These are phyloP conservation scores for Wickerhamiella shivajii DNA, from an alignment of 805 yeast genomes.

Conservation along the genomic window DNA sequence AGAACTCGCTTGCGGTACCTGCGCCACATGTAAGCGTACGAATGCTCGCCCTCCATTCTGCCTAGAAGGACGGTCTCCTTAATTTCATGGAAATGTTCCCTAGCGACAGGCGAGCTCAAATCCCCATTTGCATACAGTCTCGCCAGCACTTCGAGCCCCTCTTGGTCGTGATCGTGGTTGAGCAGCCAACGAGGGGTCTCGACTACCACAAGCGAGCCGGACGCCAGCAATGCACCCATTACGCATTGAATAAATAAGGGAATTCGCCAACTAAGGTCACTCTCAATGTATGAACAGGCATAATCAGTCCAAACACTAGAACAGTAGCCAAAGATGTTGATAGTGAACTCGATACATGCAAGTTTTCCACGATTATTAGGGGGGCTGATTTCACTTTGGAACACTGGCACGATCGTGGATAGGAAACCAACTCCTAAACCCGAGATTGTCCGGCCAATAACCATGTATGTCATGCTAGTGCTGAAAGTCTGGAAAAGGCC, in stretches of 20 bases:
- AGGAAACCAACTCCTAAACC: slow-evolving; percentile 83
- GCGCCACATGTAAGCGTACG: slow-evolving; percentile 61
- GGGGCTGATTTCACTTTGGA: slow-evolving; percentile 80
- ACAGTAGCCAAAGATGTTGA: slow-evolving; percentile 69
- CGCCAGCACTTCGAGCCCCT: slow-evolving; percentile 74
- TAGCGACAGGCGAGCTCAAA: slow-evolving; percentile 52
- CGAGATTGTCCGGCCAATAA: slow-evolving; percentile 60
- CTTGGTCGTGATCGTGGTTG: slow-evolving; percentile 62
- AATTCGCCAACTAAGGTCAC: slow-evolving; percentile 57
- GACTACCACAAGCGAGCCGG: slow-evolving; percentile 66
- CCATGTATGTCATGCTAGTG: slow-evolving; percentile 37
- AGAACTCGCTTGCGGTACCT: slow-evolving; percentile 63
- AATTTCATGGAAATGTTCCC: slow-evolving; percentile 60
- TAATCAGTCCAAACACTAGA: slow-evolving; percentile 82
- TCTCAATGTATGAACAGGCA: slow-evolving; percentile 47
- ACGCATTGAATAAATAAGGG: slow-evolving; percentile 66
- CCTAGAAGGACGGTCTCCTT: slow-evolving; percentile 67
- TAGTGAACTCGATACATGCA: slow-evolving; percentile 80
- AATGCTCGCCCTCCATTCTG: slow-evolving; percentile 65
- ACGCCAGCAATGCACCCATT: slow-evolving; percentile 50
- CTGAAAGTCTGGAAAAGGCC: slow-evolving; percentile 61
- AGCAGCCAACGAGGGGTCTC: slow-evolving; percentile 87
- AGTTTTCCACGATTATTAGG: slow-evolving; percentile 72
- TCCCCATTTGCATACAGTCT: slow-evolving; percentile 57
- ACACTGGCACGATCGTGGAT: slow-evolving; percentile 73